Conservation (phyloP, 805 yeast species). For the Naumovozyma baii region DNA sequence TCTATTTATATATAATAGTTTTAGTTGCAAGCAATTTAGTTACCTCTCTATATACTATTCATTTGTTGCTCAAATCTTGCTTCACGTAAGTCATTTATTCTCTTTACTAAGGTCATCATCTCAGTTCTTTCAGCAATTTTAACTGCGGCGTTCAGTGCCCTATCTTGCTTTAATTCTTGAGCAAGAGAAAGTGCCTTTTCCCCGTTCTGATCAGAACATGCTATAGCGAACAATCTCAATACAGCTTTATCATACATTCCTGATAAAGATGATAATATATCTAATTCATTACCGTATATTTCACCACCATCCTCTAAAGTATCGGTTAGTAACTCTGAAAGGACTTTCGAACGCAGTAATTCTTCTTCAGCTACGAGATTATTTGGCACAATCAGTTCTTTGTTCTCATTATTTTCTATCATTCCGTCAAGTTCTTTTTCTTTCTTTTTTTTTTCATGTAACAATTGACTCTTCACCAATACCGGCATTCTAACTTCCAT, state of each 20-base stretch:
- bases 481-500: slow-evolving; percentile 63
- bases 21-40: too few species aligned
- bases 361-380: slow-evolving; percentile 48
- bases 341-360: slow-evolving; percentile 47
- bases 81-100: slow-evolving; percentile 47
- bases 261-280: slow-evolving; percentile 43
- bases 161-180: slow-evolving; percentile 59
- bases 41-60: slow-evolving; percentile 11
- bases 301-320: slow-evolving; percentile 39
- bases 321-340: slow-evolving; percentile 56
- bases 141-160: slow-evolving; percentile 74
- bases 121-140: slow-evolving; percentile 74
- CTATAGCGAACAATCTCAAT: slow-evolving; percentile 62
- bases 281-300: slow-evolving; percentile 38
- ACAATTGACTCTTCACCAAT: slow-evolving; percentile 24
- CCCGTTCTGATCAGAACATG: slow-evolving; percentile 58
- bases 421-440: slow-evolving; percentile 13
- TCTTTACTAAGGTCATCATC: slow-evolving; percentile 41
- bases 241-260: slow-evolving; percentile 64
- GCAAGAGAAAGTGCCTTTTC: slow-evolving; percentile 64
- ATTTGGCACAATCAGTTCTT: slow-evolving; percentile 22
- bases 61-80: slow-evolving; percentile 24
- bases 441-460: slow-evolving; percentile 23
- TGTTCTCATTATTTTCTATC: slow-evolving; percentile 14
- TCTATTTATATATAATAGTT: too few species aligned